Evolutionary conservation across 148 eudicot genomes (phyloP), one percentile per base, ranked within the genome.

Genomic region (Limonium bicolor): DNA sequence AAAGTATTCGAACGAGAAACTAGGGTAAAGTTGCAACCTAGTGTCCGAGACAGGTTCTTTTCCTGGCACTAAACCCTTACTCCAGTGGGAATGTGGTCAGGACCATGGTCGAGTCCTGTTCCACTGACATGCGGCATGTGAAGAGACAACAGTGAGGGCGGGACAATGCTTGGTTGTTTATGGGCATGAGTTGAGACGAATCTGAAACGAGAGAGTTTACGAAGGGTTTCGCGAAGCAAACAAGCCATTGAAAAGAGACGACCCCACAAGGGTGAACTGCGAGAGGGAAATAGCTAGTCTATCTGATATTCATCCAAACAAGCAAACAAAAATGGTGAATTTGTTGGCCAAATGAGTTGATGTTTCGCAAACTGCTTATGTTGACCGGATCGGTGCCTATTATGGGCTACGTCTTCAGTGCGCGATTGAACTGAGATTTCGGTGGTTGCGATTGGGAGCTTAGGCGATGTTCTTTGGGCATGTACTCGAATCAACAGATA

Each of bases 1-100:
- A 12, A 62, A 59, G 49, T 11, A 49, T 64, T 67, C 75, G 36
- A 62, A 34, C 40, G 80, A 65, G 37, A 62, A 74, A 40, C 68
- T 69, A 12, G 80, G 76, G 64, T 60, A 61, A 51, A 64, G 16
- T 47, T 36, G 53, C 53, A 24, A 52, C 18, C 40, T 27, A 8
- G 46, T 46, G 27, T 34, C 28, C 7, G 44, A 58, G 58, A 42
- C 48, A 32, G 25, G 7, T 30, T 49, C 61, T 0, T 49, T 40
- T 9, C 2, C 12, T 1, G 15, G 13, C 21, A 26, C 30, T 36
- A 59, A 65, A 60, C 48, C 65, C 48, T 54, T 29, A n/a, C 25
- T 23, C 17, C 4, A 24, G 4, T 13, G 43, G 51, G 62, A 59
- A 59, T 61, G 60, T 60, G 18, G 50, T 10, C 11, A 39, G 12